Evolutionary conservation across 2,329 filamentous ascomycete genomes (phyloP).

Genomic region (Penicillium sp.): DNA sequence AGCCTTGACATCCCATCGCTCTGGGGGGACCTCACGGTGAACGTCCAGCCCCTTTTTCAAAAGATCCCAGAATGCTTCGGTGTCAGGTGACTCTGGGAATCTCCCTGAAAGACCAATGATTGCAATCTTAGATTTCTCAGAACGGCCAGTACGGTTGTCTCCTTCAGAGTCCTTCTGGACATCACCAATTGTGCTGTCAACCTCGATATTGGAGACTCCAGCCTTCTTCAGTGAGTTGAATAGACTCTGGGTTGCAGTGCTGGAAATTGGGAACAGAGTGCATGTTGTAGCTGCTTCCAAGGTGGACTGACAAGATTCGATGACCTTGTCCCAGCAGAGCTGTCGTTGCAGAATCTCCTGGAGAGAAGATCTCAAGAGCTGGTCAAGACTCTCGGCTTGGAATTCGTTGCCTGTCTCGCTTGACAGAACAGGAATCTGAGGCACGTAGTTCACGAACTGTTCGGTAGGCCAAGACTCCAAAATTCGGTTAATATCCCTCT

Average conservation of each 20-base stretch:
- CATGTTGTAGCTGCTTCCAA: constrained; percentile 17
- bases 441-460: constrained; percentile 21
- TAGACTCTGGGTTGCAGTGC: constrained; percentile 28
- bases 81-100: constrained; percentile 63
- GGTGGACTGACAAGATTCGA: constrained; percentile 25
- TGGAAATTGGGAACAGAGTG: constrained; percentile 27
- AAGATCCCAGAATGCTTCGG: constrained; percentile 66
- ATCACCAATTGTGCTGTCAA: constrained; percentile 25
- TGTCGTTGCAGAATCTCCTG: constrained; percentile 33
- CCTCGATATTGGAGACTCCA: constrained; percentile 20
- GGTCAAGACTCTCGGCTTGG: constrained; percentile 23
- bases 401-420: constrained; percentile 31
- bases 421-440: constrained; percentile 32
- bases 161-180: constrained; percentile 15
- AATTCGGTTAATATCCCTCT: constrained; percentile 46
- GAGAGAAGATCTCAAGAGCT: constrained; percentile 28
- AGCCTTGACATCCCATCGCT: constrained; percentile 64
- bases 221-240: constrained; percentile 25
- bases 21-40: constrained; percentile 51
- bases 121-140: constrained; percentile 58
- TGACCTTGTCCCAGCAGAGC: constrained; percentile 37
- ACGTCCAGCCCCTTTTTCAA: constrained; percentile 67
- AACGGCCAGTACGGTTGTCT: constrained; percentile 23
- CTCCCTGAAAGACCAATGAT: constrained; percentile 76
- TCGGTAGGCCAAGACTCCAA: constrained; percentile 32